Evolutionary conservation across 2,329 filamentous ascomycete species (phyloP).

Genomic region (Penicillium sp.): DNA sequence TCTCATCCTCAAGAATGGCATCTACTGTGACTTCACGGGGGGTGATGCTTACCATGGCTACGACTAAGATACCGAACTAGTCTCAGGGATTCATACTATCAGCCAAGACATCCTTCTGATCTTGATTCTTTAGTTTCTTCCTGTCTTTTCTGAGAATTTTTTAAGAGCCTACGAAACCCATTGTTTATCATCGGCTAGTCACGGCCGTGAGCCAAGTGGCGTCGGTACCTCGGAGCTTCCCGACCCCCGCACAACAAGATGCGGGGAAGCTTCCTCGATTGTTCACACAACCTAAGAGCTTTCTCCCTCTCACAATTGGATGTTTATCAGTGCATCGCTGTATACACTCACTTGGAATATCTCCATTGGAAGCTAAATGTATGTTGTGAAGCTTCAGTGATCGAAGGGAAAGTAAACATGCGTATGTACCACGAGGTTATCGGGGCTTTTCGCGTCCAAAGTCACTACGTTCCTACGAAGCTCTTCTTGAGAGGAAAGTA

Average conservation of each 20-base stretch:
- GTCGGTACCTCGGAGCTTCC: constrained; percentile 7
- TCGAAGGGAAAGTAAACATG: constrained; percentile 12
- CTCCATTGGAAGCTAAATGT: background rate
- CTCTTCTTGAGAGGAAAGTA: background rate
- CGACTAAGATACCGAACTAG: no score
- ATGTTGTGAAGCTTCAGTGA: constrained; percentile 11
- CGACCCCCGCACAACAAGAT: constrained; percentile 8
- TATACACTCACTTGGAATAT: background rate
- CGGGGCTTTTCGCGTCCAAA: constrained; percentile 2
- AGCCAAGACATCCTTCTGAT: no score
- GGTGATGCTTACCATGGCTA: no score
- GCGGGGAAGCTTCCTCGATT: constrained; percentile 11
- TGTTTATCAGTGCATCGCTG: background rate
- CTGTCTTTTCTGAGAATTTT: no score
- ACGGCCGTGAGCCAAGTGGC: background rate
- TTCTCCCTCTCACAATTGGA: background rate
- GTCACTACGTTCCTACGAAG: background rate
- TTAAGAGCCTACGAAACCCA: no score
- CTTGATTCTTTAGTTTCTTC: no score
- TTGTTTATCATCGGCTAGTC: no score
- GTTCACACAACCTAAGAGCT: background rate
- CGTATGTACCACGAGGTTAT: constrained; percentile 5
- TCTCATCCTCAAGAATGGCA: no score
- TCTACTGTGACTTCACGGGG: no score
- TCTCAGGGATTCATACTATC: no score